Evolutionary conservation across 2,329 filamentous ascomycete genomes (phyloP), one percentile per base, ranked within the genome.

Genomic region (Fusarium nanum): DNA sequence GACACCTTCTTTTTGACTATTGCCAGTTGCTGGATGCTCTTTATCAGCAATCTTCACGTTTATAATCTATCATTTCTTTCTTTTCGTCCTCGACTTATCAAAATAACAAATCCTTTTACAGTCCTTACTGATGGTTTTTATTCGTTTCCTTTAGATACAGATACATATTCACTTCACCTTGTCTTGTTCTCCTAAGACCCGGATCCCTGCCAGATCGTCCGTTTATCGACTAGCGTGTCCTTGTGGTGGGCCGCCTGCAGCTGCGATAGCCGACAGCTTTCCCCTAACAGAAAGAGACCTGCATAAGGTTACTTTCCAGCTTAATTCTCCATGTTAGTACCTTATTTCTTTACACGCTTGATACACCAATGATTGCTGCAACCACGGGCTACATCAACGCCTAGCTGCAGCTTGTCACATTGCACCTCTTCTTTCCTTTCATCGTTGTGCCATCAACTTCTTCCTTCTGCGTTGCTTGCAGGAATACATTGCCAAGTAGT

Each of bases 281-380:
- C 55, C 61, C 47, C 57, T 74, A 76, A 73, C 73, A 65, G 59
- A 25, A 59, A 37, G 55, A 52, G 56, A 27, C 44, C 44, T 54
- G 56, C 48, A 40, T 28, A 50, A 76, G 67, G 75, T 77, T 63
- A 56, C 67, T 37, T 52, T n/a, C 22, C 71, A 56, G 46, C 65
- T 37, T 68, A 56, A 52, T 45, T 72, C 56, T 58, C 27, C 50
- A 62, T 69, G 75, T 77, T 14, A 76, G 73, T 77, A 76, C 75
- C 34, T 75, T 34, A 25, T 49, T 27, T 16, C 30, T 56, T 41
- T 42, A 34, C 50, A 27, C 27, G 48, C 44, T 46, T 63, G 67
- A 68, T 75, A 64, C 48, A 45, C 56, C 27, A 49, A 54, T 47
- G 54, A 23, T 42, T 34, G 50, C 50, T 53, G 45, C 61, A 62